Conservation (phyloP, 228 moss, liverwort and hornwort genomes). For the Sphagnum fallax region DNA sequence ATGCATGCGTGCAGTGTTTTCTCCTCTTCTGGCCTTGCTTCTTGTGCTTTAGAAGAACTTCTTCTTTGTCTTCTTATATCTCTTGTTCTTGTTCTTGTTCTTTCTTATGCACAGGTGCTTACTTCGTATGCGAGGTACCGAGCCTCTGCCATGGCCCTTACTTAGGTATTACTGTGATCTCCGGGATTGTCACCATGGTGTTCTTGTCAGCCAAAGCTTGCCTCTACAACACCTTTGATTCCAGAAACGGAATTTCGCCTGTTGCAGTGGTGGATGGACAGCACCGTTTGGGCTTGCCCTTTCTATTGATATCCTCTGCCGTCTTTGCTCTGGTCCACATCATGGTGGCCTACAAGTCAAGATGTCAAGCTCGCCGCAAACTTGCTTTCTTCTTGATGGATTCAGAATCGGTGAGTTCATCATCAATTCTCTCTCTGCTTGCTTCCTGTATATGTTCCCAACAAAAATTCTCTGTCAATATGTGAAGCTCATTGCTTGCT, state of each 20-base stretch:
- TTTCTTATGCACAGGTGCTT: constrained; percentile 19
- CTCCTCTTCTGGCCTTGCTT: no score
- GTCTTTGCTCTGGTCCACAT: constrained; percentile 37
- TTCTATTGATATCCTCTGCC: constrained; percentile 41
- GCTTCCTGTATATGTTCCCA: no score
- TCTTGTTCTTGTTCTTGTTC: no score
- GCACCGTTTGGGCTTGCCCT: constrained; percentile 17
- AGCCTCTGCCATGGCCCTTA: constrained; percentile 52
- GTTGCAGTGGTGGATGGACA: constrained; percentile 2
- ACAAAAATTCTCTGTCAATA: no score
- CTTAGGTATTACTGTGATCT: constrained; percentile 27
- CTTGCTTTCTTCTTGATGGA: constrained; percentile 36
- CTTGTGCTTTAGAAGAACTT: no score
- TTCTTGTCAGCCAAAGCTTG: constrained; percentile 29
- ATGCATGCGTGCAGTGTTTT: no score
- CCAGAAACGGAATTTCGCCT: constrained; percentile 12
- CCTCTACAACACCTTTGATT: constrained; percentile 19
- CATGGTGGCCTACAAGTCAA: constrained; percentile 43
- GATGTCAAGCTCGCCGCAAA: constrained; percentile 49
- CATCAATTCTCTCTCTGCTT: no score
- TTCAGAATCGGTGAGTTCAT: constrained; percentile 12
- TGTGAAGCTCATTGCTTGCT: no score
- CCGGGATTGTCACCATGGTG: constrained; percentile 31
- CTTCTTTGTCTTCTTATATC: no score
- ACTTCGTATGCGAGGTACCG: constrained; percentile 32